These are phyloP conservation scores for Dactylonectria macrodidyma DNA, from an alignment of 2,329 filamentous ascomycete genomes.

Conservation along the genomic window DNA sequence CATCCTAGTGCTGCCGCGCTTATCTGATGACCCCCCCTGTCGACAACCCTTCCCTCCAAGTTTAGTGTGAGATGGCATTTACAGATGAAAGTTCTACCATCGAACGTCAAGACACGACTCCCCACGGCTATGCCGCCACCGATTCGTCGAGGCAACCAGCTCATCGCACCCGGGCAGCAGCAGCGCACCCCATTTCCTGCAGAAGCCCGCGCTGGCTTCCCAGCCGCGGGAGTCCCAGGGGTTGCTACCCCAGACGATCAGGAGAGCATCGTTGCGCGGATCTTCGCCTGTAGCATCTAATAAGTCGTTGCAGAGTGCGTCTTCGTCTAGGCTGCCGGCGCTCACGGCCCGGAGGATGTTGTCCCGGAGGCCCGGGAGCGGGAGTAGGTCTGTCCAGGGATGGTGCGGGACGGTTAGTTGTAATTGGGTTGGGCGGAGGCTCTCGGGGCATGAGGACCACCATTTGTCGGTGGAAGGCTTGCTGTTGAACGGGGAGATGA, in stretches of 20 bases:
- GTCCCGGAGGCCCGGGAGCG: constrained; percentile 38
- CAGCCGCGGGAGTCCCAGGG: constrained; percentile 60
- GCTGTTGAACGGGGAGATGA: constrained; percentile 41
- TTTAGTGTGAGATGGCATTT: not conserved
- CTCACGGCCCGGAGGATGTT: constrained; percentile 38
- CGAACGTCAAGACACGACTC: constrained; percentile 33
- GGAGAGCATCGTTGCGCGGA: constrained; percentile 29
- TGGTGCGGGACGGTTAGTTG: constrained; percentile 39
- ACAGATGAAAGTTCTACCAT: constrained; percentile 16
- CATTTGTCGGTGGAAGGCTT: constrained; percentile 4
- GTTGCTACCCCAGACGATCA: constrained; percentile 64
- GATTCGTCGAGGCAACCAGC: constrained; percentile 55
- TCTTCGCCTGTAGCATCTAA: constrained; percentile 19
- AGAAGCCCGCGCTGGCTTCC: constrained; percentile 63
- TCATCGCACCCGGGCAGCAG: constrained; percentile 54
- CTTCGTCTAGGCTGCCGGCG: constrained; percentile 36
- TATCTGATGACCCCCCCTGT: constrained; percentile 1
- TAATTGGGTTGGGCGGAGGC: constrained; percentile 35
- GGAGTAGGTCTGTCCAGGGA: constrained; percentile 44
- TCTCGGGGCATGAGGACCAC: constrained; percentile 19
- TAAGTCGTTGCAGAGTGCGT: constrained; percentile 41
- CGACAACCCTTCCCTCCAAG: not conserved
- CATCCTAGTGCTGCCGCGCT: constrained; percentile 13
- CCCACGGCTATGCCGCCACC: constrained; percentile 50
- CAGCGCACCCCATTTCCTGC: constrained; percentile 60